These are phyloP conservation scores for Colletotrichum paranaense DNA, from an alignment of 2,329 filamentous ascomycete genomes.

Conservation along the genomic window DNA sequence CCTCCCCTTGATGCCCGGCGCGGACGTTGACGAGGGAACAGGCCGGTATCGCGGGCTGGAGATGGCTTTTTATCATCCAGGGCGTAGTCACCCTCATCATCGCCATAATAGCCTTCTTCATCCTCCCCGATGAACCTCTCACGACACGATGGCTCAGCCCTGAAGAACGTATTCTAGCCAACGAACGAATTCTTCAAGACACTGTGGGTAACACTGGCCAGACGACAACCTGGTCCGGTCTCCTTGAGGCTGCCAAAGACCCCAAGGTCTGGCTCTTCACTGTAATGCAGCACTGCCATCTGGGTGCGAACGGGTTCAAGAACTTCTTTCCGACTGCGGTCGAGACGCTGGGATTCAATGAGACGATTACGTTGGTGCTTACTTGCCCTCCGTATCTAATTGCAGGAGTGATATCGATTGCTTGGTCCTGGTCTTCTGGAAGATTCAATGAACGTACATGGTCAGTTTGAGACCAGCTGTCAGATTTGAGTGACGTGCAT, in stretches of 20 bases:
- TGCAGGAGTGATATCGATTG: conserved; percentile 51
- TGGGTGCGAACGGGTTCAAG: conserved; percentile 44
- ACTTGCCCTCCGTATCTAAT: conserved; percentile 56
- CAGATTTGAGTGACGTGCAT: neutral
- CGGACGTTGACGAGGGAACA: neutral
- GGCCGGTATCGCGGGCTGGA: conserved; percentile 66
- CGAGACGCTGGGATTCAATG: conserved; percentile 50
- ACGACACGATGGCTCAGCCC: conserved; percentile 48
- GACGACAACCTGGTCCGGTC: conserved; percentile 49
- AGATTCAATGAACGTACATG: conserved; percentile 31
- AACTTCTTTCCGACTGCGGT: conserved; percentile 43
- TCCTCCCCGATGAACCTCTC: conserved; percentile 44
- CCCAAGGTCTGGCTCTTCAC: conserved; percentile 57
- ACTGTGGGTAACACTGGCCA: conserved; percentile 41
- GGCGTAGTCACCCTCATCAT: conserved; percentile 52
- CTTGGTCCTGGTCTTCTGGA: conserved; percentile 43
- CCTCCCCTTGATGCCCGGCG: no score
- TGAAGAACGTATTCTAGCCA: conserved; percentile 53
- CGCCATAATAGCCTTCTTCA: conserved; percentile 29
- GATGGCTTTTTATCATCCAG: conserved; percentile 87
- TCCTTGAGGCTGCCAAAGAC: conserved; percentile 54
- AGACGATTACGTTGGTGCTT: conserved; percentile 55
- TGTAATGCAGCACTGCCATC: conserved; percentile 59
- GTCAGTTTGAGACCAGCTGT: neutral
- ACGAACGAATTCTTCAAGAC: conserved; percentile 48